Percentiles rank a stretch among this genome's conserved stretches.
Conservation (phyloP, 306 rosid species). For the Cucurbita moschata region DNA sequence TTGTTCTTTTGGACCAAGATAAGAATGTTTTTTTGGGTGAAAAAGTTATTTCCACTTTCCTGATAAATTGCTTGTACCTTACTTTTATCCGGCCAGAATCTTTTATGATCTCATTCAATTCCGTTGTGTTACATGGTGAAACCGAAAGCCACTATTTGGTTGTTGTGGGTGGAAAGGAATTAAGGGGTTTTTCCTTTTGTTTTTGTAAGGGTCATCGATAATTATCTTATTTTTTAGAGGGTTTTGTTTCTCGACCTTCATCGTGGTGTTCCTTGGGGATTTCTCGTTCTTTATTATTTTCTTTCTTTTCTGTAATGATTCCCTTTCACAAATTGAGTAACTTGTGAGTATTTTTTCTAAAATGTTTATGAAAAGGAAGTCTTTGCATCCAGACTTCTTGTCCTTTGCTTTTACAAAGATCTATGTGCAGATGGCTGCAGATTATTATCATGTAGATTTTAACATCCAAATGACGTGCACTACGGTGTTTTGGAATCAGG, state of each 20-base stretch:
- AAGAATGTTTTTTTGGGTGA: neutral
- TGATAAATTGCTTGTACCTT: neutral
- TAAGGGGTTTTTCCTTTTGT: neutral
- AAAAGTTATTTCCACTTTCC: neutral
- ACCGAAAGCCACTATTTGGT: neutral
- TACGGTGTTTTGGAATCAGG: neutral
- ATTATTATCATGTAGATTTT: neutral
- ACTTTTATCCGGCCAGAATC: neutral
- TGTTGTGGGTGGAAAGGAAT: neutral
- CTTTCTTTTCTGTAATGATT: neutral
- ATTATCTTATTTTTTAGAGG: neutral
- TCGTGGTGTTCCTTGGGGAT: neutral
- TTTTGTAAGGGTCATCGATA: neutral
- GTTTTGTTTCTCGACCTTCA: neutral
- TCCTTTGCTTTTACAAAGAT: neutral
- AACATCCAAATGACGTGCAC: neutral
- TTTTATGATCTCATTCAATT: neutral
- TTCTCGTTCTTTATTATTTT: neutral
- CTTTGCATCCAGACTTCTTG: neutral
- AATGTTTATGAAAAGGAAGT: neutral
- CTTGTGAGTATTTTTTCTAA: neutral
- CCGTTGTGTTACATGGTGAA: neutral
- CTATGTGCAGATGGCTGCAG: conserved; percentile 1
- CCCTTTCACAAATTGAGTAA: neutral
- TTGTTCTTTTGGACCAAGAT: neutral